Evolutionary conservation across 805 yeast species (phyloP).

Genomic region (Pichia pseudocactophila): DNA sequence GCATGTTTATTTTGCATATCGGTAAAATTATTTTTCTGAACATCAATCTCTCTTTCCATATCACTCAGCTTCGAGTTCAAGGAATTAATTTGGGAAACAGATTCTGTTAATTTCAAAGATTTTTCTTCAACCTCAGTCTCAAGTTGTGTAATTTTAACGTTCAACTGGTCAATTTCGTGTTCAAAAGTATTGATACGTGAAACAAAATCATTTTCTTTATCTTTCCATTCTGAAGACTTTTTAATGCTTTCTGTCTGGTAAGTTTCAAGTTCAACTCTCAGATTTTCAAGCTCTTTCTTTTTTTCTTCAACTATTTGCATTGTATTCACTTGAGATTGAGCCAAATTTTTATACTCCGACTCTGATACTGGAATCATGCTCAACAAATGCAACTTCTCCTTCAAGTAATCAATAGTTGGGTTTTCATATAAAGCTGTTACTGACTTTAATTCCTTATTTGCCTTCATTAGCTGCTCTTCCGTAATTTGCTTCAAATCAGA

Average conservation of each 20-base stretch:
- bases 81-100: background rate
- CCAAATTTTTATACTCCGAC: background rate
- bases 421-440: constrained; percentile 4
- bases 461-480: background rate
- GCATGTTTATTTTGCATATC: too few species aligned
- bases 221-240: too few species aligned
- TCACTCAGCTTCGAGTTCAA: too few species aligned
- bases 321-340: background rate
- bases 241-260: too few species aligned
- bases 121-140: background rate
- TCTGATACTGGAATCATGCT: background rate
- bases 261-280: background rate
- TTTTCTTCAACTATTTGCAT: background rate
- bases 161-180: background rate
- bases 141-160: background rate
- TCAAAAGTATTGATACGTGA: background rate
- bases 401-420: constrained; percentile 10
- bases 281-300: background rate
- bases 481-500: constrained; percentile 7
- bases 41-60: too few species aligned
- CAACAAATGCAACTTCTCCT: background rate
- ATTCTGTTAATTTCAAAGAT: background rate
- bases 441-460: background rate
- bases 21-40: too few species aligned
- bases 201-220: background rate